Conservation (phyloP, 2,329 filamentous ascomycete species). For the Fusarium sp. region DNA sequence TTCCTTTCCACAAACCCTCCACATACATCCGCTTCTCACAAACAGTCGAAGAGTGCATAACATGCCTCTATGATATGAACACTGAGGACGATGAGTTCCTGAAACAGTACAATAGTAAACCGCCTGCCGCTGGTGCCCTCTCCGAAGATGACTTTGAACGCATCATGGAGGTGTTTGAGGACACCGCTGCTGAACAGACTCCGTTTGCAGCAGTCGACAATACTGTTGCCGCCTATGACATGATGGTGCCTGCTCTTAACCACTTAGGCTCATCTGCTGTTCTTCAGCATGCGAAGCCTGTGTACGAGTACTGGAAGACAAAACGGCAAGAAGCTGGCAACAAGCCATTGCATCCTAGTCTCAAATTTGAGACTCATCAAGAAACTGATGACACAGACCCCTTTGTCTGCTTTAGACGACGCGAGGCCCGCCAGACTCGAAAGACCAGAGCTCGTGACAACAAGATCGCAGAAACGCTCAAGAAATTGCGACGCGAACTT, state of each 20-base stretch:
- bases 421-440: conserved; percentile 92
- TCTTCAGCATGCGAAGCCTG: conserved; percentile 74
- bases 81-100: conserved; percentile 90
- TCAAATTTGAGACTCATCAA: conserved; percentile 95
- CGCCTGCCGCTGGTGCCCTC: conserved; percentile 72
- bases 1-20: conserved; percentile 82
- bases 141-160: conserved; percentile 93
- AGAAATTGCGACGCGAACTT: conserved; percentile 88
- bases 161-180: conserved; percentile 95
- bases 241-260: conserved; percentile 77
- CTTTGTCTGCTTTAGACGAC: conserved; percentile 96
- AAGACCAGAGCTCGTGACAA: conserved; percentile 95
- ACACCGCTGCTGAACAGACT: conserved; percentile 83
- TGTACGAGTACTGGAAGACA: conserved; percentile 91
- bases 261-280: conserved; percentile 63
- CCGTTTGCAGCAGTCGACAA: conserved; percentile 93
- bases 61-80: conserved; percentile 93
- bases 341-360: conserved; percentile 77
- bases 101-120: conserved; percentile 84
- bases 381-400: conserved; percentile 97
- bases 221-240: conserved; percentile 81
- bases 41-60: conserved; percentile 95
- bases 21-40: conserved; percentile 98
- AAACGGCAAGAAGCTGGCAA: conserved; percentile 76
- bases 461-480: conserved; percentile 93